Conservation (phyloP, 768 basidiomycete species). For the Boletales sp. region DNA sequence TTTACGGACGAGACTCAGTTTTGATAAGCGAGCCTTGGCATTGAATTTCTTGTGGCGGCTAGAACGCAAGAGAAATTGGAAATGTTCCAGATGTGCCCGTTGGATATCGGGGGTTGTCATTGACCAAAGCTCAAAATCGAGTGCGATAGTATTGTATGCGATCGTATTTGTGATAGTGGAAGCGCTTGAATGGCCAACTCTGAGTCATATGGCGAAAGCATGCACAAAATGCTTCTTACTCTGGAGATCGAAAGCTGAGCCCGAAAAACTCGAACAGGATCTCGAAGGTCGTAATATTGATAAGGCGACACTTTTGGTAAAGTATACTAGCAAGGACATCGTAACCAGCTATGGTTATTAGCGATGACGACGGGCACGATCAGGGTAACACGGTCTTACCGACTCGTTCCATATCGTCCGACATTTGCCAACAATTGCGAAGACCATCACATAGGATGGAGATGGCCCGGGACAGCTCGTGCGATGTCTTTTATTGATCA, state of each 20-base stretch:
- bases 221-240: slow-evolving; percentile 44
- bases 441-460: slow-evolving; percentile 73
- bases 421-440: slow-evolving; percentile 86
- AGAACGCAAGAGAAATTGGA: slow-evolving; percentile 63
- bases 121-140: slow-evolving; percentile 92
- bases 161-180: slow-evolving; percentile 81
- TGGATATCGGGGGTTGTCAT: slow-evolving; percentile 70
- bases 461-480: slow-evolving; percentile 72
- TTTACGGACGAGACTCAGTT: slow-evolving; percentile 67
- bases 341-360: slow-evolving; percentile 65
- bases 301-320: slow-evolving; percentile 62
- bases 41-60: slow-evolving; percentile 82
- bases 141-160: slow-evolving; percentile 78
- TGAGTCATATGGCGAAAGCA: neutral
- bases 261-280: slow-evolving; percentile 85
- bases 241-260: slow-evolving; percentile 74
- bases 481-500: slow-evolving; percentile 50
- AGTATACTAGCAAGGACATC: slow-evolving; percentile 79
- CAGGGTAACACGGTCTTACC: slow-evolving; percentile 46
- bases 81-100: slow-evolving; percentile 75
- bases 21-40: slow-evolving; percentile 64
- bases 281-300: slow-evolving; percentile 81
- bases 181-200: slow-evolving; percentile 41
- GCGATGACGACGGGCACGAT: neutral
- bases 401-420: slow-evolving; percentile 89